Evolutionary conservation across 129 eudicot genomes (phyloP), one percentile per base, ranked within the genome.

Genomic region (Kitagawia praeruptora): DNA sequence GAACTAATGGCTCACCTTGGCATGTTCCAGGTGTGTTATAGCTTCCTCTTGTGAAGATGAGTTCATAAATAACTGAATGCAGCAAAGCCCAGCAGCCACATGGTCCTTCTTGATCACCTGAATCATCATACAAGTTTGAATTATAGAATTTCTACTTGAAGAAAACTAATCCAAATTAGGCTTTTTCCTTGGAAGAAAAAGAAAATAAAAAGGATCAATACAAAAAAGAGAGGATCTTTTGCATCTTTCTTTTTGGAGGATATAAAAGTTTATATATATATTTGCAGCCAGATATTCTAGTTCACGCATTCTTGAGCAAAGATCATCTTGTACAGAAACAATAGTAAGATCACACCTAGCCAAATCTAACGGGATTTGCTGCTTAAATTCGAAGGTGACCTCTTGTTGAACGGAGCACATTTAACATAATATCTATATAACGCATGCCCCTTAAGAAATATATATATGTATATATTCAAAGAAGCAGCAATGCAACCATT

Each of bases 31-130:
- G 90, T 95, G 96, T 75, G 88, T 86, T 80, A 90, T 84, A 80
- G 99, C 97, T 86, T 92, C 99, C 82, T 95, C 99, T 76, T 87
- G 92, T 27, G 88, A 91, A 67, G 91, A 84, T 49, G 99, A 90
- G 85, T 92, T 92, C 90, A 92, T 93, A 83, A 92, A 95, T 81
- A 95, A 84, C 85, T 95, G 99, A 66, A 95, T 92, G 83, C 97
- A 95, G 84, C 99, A 95, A 79, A 95, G 93, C 19, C 99, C 99
- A 76, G 99, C 97, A 77, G 99, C 99, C 83, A 95, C 96, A 78
- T 95, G 97, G 78, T 95, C 99, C 72, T 87, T 92, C 79, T 92
- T 93, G 64, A 95, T 92, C 82, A 95, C 99, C 98, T 93, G 80
- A 86, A 75, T 61, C 70, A 84, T 80, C 79, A 89, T 80, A 80